Base-by-base conservation (phyloP, 192 early-diverging fungal genomes). In the Pilobolus umbonatus region DNA sequence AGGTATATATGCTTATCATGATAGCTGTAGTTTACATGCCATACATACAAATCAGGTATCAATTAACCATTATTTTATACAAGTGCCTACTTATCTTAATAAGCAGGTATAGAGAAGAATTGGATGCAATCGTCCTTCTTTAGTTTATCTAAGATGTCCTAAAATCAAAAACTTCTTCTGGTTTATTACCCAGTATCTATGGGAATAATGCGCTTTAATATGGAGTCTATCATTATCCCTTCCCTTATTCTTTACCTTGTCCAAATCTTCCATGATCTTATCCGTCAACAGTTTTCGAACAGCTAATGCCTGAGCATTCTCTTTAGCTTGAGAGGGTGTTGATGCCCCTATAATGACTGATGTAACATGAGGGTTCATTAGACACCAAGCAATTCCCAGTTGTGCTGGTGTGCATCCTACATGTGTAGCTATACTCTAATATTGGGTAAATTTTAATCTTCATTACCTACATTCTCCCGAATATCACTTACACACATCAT, bases 331-430 rank as follows among this genome's bases (percentile, higher is more conserved):
- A 40, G 81, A 68, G 1, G 83, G 79, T 45, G 71, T 70, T 26
- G 80, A 80, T 1, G 86, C 91, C 24, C 89, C 89, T 25, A 74
- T 84, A 47, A 86, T 85, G 3, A 86, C 82, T 1, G 79, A 73
- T 2, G 72, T 78, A 5, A 86, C 54, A 34, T 66, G 62, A 29
- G 80, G 75, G 60, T 89, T 90, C 65, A 78, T 84, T 47, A 88
- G 43, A 59, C 83, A 84, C 88, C 88, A 90, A 2, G 87, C 87
- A 29, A 90, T 61, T 10, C 84, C 84, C 11, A 90, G 64, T 67
- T 90, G 87, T 4, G 87, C 76, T 1, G 85, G 64, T 9, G 88
- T 81, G 61, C 66, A 68, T 3, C 66, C 74, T 5, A 89, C 54
- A 49, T 73, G 67, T 21, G 85, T 62, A 44, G 88, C 84, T 50